phyloP scores from a whole-genome alignment of 1,284 basidiomycete genomes.

The Ceratobasidium sp. region DNA sequence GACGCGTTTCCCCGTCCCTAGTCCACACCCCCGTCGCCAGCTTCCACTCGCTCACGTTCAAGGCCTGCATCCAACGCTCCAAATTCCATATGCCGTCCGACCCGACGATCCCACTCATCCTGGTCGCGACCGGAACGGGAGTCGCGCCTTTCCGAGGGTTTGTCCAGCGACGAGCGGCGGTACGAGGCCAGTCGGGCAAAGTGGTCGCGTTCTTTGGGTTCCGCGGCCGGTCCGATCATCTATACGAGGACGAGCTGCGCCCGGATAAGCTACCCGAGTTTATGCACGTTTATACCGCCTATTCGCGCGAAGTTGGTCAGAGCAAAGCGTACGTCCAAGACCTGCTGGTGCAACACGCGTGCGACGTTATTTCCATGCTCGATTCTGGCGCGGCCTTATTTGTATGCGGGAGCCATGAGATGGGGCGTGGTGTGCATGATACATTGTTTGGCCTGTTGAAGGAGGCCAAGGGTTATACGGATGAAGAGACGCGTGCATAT shows the following conservation, averaged over 20 bases:
- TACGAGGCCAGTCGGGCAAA: slow-evolving; percentile 16
- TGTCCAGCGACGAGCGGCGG: slow-evolving; percentile 22
- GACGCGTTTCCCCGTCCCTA: slow-evolving; percentile 14
- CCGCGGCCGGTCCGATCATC: slow-evolving; percentile 18
- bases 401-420: slow-evolving; percentile 33
- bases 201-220: slow-evolving; percentile 26
- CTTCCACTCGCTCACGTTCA: slow-evolving; percentile 30
- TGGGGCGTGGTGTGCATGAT: slow-evolving; percentile 25
- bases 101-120: slow-evolving; percentile 15
- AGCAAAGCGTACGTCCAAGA: slow-evolving; percentile 26
- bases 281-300: slow-evolving; percentile 24
- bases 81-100: slow-evolving; percentile 33
- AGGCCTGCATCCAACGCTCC: slow-evolving; percentile 31
- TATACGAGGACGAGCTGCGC: slow-evolving; percentile 29
- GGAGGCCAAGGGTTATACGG: slow-evolving; percentile 12
- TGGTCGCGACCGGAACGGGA: slow-evolving; percentile 25
- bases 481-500: slow-evolving; percentile 25
- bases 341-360: slow-evolving; percentile 14
- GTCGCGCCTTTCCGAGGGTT: slow-evolving; percentile 27
- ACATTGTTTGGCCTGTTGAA: slow-evolving; percentile 12
- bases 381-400: slow-evolving; percentile 26
- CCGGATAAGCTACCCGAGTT: slow-evolving; percentile 13
- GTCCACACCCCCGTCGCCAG: slow-evolving; percentile 23
- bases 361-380: slow-evolving; percentile 14
- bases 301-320: slow-evolving; percentile 26